Conservation (phyloP, 2,329 filamentous ascomycete genomes). For the Neospermospora avenae region DNA sequence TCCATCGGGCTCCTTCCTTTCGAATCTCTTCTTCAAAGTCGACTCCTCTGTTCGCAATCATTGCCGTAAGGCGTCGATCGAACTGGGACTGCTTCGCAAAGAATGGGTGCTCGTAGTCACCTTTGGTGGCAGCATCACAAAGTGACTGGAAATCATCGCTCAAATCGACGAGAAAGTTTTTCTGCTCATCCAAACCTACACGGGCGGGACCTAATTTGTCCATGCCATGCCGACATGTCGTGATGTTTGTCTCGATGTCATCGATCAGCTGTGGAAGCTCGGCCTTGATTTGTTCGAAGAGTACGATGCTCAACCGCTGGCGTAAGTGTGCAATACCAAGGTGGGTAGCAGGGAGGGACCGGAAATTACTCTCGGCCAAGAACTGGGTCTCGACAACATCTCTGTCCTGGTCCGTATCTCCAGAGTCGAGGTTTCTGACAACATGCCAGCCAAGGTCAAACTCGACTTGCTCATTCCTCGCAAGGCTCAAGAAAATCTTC, state of each 20-base stretch:
- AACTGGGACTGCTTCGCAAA: conserved; percentile 9
- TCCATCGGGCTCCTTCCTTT: conserved; percentile 12
- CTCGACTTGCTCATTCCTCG: conserved; percentile 43
- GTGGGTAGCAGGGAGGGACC: conserved; percentile 5
- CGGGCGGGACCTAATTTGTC: conserved; percentile 10
- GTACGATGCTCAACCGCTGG: conserved; percentile 13
- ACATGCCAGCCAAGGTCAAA: conserved; percentile 53
- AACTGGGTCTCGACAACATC: conserved; percentile 1
- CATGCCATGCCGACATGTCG: conserved; percentile 12
- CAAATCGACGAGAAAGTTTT: conserved; percentile 25
- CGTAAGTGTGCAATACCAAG: conserved; percentile 15
- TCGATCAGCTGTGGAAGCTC: conserved; percentile 21
- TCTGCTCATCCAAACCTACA: conserved; percentile 12
- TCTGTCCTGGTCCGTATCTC: conserved; percentile 1
- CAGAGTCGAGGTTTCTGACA: conserved; percentile 44
- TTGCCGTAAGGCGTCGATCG: conserved; percentile 16
- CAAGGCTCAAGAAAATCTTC: conserved; percentile 39
- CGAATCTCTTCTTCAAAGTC: conserved; percentile 18
- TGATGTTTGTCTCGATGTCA: conserved; percentile 24
- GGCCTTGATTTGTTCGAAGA: conserved; percentile 15
- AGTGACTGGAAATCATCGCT: conserved; percentile 29
- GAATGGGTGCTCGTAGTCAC: conserved; percentile 29
- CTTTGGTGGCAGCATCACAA: conserved; percentile 29
- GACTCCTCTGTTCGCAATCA: conserved; percentile 11
- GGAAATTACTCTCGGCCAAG: conserved; percentile 1